Base-by-base conservation (phyloP, 225 moss, liverwort and hornwort species). In the Physcomitrium patens region DNA sequence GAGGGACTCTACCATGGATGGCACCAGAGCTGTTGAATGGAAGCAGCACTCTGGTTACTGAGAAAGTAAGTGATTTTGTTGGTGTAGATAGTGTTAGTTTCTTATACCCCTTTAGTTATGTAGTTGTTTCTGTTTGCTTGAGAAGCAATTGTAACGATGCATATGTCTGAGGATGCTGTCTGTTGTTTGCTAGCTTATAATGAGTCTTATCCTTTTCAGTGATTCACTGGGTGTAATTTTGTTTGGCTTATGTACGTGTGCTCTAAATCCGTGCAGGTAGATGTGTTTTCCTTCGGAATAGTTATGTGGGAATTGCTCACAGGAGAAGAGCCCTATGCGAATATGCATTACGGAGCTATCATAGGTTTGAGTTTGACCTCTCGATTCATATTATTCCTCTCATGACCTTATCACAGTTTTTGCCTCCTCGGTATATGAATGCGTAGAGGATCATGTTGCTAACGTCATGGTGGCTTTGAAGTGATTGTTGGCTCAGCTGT, bases 231-330 rank as follows among this genome's bases (percentile, higher is more conserved):
- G 5, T 7, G 18, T n/a, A 72, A 49, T 53, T 8, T 57, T 47
- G 9, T 11, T 46, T 47, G 9, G 75, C 55, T 74, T 53, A 67
- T 15, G 1, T 20, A 48, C 16, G 27, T 27, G 1, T 50, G 48
- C 28, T 58, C 50, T 69, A 16, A 60, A 48, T 66, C 6, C 74
- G 12, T 70, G 58, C 93, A 99, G 97, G 97, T 99, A 48, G 97
- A 99, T 78, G 87, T 81, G 26, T 99, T 94, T 80, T 99, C 97
- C 27, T 99, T 99, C 51, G 97, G 91, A 59, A 94, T 99, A 68
- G 97, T 99, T 9, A 99, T 99, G 97, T 99, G 97, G 97, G 97
- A 99, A 78, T 90, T 99, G 65, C 87, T 99, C 3, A 99, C 97
- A 4, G 97, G 97, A 52, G 97, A 99, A 75, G 97, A 99, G 68